phyloP scores from a whole-genome alignment of 345 rosid genomes.

The Hirschfeldia incana region DNA sequence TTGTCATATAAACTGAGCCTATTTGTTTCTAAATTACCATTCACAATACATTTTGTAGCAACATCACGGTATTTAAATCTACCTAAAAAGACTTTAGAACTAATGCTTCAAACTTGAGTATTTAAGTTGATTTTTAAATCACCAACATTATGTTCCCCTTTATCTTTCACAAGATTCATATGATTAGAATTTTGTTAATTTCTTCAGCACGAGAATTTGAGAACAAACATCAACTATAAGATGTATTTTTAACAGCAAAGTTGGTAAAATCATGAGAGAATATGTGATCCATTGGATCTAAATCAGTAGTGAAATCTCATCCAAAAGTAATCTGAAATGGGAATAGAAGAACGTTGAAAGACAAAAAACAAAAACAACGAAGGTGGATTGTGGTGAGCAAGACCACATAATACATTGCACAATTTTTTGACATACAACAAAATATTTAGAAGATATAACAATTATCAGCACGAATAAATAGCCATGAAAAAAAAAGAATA shows the following conservation, averaged over 20 bases:
- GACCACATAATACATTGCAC: not conserved
- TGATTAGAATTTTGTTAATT: not conserved
- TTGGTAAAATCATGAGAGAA: not conserved
- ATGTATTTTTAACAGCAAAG: not conserved
- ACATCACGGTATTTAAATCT: not conserved
- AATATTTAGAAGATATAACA: too few relatives aligned
- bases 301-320: not conserved
- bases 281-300: not conserved
- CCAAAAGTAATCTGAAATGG: not conserved
- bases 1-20: not conserved
- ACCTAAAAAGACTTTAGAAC: not conserved
- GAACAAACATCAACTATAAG: not conserved
- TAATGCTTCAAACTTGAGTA: too few relatives aligned
- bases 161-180: too few relatives aligned
- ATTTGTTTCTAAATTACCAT: not conserved
- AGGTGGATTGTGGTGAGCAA: not conserved
- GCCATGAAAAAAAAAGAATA: too few relatives aligned
- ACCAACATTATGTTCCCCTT: not conserved
- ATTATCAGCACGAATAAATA: not conserved
- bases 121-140: not conserved
- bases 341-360: not conserved
- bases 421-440: not conserved
- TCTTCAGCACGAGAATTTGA: not conserved
- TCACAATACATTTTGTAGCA: not conserved
- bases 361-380: too few relatives aligned